Evolutionary conservation across 1,284 basidiomycete species (phyloP).

Genomic region (Termitomyces sp.): DNA sequence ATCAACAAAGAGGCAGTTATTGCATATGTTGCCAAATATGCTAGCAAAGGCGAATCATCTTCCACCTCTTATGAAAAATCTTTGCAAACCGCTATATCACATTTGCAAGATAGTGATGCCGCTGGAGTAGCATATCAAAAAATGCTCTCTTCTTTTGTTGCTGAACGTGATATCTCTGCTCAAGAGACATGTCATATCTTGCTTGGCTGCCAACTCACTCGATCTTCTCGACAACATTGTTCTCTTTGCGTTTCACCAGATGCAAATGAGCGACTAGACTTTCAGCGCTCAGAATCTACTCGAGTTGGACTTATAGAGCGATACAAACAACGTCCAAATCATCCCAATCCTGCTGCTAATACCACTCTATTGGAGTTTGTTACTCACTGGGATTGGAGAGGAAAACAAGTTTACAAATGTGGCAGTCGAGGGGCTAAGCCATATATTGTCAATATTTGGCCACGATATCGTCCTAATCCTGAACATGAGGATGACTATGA

Average conservation of each 20-base stretch:
- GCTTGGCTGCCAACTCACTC: slow-evolving; percentile 6
- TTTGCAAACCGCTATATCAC: slow-evolving; percentile 13
- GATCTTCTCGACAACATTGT: background rate
- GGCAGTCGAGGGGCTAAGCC: background rate
- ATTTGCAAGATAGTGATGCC: slow-evolving; percentile 11
- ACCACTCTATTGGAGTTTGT: background rate
- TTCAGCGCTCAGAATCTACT: background rate
- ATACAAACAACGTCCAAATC: background rate
- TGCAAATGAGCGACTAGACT: background rate
- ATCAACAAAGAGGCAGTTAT: slow-evolving; percentile 7
- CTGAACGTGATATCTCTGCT: slow-evolving; percentile 19
- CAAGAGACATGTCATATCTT: slow-evolving; percentile 22
- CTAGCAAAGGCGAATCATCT: slow-evolving; percentile 18
- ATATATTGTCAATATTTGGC: background rate
- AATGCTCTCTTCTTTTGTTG: slow-evolving; percentile 20
- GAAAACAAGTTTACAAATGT: background rate
- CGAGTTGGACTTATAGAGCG: background rate
- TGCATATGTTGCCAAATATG: slow-evolving; percentile 13
- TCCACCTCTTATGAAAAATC: slow-evolving; percentile 9
- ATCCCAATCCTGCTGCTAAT: background rate
- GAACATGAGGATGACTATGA: background rate
- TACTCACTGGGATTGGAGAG: background rate
- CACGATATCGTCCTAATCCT: background rate
- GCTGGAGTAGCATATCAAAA: slow-evolving; percentile 19
- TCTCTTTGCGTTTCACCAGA: background rate